Conservation (phyloP, 2,329 filamentous ascomycete genomes). For the Curvularia sp. region DNA sequence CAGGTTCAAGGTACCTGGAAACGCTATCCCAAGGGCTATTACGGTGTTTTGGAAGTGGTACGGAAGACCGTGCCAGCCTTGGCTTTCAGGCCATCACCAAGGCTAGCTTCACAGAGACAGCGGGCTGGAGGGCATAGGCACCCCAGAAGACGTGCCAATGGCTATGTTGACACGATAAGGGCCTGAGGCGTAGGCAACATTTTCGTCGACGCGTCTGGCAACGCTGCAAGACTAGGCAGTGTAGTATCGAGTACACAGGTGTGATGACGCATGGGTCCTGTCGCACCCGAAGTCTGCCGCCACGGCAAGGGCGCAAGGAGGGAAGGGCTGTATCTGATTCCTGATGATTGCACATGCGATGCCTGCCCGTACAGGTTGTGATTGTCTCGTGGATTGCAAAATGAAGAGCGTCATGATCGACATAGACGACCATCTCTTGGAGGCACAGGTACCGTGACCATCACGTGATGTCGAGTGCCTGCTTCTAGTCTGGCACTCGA, state of each 20-base stretch:
- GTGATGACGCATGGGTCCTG: conserved; percentile 1
- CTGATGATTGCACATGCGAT: not conserved
- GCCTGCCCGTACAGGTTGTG: not conserved
- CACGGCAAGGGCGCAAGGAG: not conserved
- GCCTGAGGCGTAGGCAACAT: not conserved
- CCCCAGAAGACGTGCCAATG: not conserved
- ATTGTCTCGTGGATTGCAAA: not conserved
- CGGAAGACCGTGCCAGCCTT: conserved; percentile 16
- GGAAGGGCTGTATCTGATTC: not conserved
- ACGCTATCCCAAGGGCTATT: conserved; percentile 10
- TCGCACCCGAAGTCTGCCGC: not conserved
- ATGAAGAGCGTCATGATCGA: not conserved
- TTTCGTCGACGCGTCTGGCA: not conserved
- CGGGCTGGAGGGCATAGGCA: not conserved
- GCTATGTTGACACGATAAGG: not conserved
- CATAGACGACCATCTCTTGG: not conserved
- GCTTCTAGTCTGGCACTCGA: not conserved
- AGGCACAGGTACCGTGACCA: not conserved
- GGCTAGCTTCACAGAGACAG: not conserved
- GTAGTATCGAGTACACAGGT: not conserved
- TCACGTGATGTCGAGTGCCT: conserved; percentile 4
- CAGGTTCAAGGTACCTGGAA: conserved; percentile 15
- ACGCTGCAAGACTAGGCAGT: not conserved
- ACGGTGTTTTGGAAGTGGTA: conserved; percentile 18
- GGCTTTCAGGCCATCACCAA: conserved; percentile 16